Evolutionary conservation across 225 moss, liverwort and hornwort species (phyloP), one percentile per base, ranked within the genome.

Genomic region (Climacium dendroides): DNA sequence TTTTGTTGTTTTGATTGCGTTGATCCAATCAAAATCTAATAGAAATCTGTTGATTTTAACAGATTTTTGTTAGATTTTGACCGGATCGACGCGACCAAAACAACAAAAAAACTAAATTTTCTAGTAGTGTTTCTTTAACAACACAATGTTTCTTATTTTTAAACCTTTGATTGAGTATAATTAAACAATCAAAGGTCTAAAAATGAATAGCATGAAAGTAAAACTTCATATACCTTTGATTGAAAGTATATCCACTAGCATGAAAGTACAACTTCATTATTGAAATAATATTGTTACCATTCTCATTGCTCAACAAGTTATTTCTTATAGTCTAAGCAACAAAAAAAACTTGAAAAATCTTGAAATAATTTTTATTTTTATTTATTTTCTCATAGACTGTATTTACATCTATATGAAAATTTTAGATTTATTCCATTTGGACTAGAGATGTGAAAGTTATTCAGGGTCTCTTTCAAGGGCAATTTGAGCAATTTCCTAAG

Each of bases 381-480:
- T 48, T 48, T 74, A 19, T 48, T 48, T 48, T 48, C 4, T 48
- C 11, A 74, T 7, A 32, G 74, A 30, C 4, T 48, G 48, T 19
- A 48, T 19, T 30, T 74, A 4, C 2, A 0, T 30, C 2, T 19
- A 11, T 0, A 73, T 47, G 4, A 30, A 30, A 30, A 74, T 16
- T 4, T 48, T 48, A 4, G 30, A 30, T 74, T 73, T 11, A 19
- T 32, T 74, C 7, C 11, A 74, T 73, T 47, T 47, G 0, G 11
- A 73, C 7, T 18, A 11, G 29, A 29, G 2, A 45, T 47, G 45
- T 28, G 29, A 73, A 72, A 47, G 19, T 74, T 30, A 30, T 19
- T 6, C 0, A 48, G 4, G 9, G 5, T 43, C 5, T 71, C 9
- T 15, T 30, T 45, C 41, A 6, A 0, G 0, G 3, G 16, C 4